Evolutionary conservation across 2,329 filamentous ascomycete genomes (phyloP).

Genomic region (Fusarium musae): DNA sequence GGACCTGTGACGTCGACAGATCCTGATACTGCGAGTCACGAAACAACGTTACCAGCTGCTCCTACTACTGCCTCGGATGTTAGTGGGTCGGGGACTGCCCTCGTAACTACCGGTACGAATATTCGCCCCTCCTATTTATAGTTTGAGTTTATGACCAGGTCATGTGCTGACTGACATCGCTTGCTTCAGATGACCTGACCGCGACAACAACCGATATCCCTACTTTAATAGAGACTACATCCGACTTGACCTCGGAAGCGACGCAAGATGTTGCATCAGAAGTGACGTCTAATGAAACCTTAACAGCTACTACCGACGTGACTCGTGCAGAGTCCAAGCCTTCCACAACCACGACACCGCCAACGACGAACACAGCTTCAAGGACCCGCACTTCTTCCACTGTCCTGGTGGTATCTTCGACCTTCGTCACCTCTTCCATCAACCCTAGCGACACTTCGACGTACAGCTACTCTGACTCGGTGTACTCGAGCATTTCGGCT

Average conservation of each 20-base stretch:
- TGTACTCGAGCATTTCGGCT: slow-evolving; percentile 42
- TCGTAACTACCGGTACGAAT: slow-evolving; percentile 39
- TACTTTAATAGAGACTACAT: slow-evolving; percentile 32
- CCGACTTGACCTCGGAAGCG: slow-evolving; percentile 27
- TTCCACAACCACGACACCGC: slow-evolving; percentile 26
- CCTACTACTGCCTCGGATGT: slow-evolving; percentile 23
- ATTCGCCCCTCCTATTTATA: slow-evolving; percentile 23
- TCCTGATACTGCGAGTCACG: slow-evolving; percentile 27
- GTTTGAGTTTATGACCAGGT: slow-evolving; percentile 17
- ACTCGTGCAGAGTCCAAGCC: slow-evolving; percentile 9
- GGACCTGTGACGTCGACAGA: slow-evolving; percentile 22
- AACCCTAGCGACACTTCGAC: slow-evolving; percentile 27
- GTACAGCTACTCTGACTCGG: slow-evolving; percentile 33
- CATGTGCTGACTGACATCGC: slow-evolving; percentile 28
- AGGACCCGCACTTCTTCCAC: slow-evolving; percentile 33
- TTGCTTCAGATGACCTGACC: slow-evolving; percentile 28
- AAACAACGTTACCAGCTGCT: slow-evolving; percentile 26
- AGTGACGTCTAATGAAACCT: slow-evolving; percentile 22
- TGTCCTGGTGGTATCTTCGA: slow-evolving; percentile 32
- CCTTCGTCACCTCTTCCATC: slow-evolving; percentile 34
- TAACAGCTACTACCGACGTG: slow-evolving; percentile 17
- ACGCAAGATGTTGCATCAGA: slow-evolving; percentile 26
- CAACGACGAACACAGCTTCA: slow-evolving; percentile 17
- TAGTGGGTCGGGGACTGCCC: slow-evolving; percentile 33
- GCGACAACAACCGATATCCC: slow-evolving; percentile 30